Conservation (phyloP, 306 rosid species). For the Leucaena leucocephala region DNA sequence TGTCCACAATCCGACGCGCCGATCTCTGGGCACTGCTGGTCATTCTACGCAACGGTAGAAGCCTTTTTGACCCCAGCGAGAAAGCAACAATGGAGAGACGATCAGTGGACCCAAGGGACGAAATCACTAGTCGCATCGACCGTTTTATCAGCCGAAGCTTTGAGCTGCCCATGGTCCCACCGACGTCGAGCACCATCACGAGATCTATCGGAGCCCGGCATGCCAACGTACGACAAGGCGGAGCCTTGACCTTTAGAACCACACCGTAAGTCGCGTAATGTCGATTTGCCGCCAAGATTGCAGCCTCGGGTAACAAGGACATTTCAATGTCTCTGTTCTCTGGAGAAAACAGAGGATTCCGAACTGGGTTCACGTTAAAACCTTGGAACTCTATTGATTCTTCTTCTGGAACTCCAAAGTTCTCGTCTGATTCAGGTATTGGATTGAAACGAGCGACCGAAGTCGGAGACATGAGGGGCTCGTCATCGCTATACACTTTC, state of each 20-base stretch:
- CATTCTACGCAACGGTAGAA: conserved; percentile 73
- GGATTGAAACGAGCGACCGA: conserved; percentile 75
- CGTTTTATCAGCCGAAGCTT: conserved; percentile 70
- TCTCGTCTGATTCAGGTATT: conserved; percentile 81
- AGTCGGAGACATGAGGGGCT: conserved; percentile 74
- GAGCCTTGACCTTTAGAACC: conserved; percentile 70
- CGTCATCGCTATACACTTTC: conserved; percentile 82
- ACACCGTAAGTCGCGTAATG: conserved; percentile 66
- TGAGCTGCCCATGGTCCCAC: conserved; percentile 45
- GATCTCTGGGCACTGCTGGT: conserved; percentile 65
- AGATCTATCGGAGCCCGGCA: conserved; percentile 73
- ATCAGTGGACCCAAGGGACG: conserved; percentile 66
- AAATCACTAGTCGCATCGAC: conserved; percentile 62
- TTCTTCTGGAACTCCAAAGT: conserved; percentile 51
- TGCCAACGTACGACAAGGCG: conserved; percentile 34
- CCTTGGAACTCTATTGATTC: conserved; percentile 64
- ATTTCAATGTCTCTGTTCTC: conserved; percentile 45
- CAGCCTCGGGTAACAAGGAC: conserved; percentile 67
- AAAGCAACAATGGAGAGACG: conserved; percentile 86
- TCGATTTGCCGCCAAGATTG: conserved; percentile 68
- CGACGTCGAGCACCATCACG: conserved; percentile 75
- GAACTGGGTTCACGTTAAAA: conserved; percentile 48
- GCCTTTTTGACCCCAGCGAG: conserved; percentile 76
- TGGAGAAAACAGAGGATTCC: conserved; percentile 14
- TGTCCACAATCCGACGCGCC: conserved; percentile 55